These are phyloP conservation scores for Phyllostachys edulis DNA, from an alignment of 176 grass and related monocot genomes.

Conservation along the genomic window DNA sequence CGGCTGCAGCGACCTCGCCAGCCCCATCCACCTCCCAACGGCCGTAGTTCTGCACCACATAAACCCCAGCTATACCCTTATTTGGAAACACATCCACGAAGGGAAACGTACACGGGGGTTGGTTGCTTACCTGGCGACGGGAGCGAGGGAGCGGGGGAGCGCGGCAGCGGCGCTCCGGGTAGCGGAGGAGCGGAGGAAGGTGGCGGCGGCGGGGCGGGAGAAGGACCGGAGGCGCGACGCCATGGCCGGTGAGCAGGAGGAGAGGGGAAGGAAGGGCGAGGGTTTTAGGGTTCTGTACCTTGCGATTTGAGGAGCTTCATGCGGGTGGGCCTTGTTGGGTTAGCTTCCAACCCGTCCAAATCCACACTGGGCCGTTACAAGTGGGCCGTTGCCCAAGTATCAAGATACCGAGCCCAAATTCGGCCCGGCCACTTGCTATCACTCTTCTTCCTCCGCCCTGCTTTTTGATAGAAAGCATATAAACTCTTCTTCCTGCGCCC, in stretches of 20 bases:
- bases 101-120: neutral
- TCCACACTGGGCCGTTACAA: neutral
- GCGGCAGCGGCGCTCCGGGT: constrained; percentile 30
- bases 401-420: neutral
- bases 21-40: constrained; percentile 38
- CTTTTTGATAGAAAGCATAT: too few species aligned
- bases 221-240: constrained; percentile 69
- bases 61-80: constrained; percentile 11
- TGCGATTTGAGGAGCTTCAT: neutral
- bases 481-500: too few species aligned
- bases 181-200: constrained; percentile 42
- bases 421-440: neutral
- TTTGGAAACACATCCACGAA: neutral
- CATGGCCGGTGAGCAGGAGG: constrained; percentile 46
- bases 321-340: neutral
- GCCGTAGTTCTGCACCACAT: constrained; percentile 21
- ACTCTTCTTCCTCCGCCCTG: neutral
- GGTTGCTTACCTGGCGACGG: constrained; percentile 36
- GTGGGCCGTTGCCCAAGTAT: neutral
- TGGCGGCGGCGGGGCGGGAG: constrained; percentile 51
- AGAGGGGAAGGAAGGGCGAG: neutral
- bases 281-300: constrained; percentile 50
- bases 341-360: neutral
- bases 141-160: constrained; percentile 37
- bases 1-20: constrained; percentile 62